These are phyloP conservation scores for Colletotrichum musae DNA, from an alignment of 2,329 filamentous ascomycete species.

Conservation along the genomic window DNA sequence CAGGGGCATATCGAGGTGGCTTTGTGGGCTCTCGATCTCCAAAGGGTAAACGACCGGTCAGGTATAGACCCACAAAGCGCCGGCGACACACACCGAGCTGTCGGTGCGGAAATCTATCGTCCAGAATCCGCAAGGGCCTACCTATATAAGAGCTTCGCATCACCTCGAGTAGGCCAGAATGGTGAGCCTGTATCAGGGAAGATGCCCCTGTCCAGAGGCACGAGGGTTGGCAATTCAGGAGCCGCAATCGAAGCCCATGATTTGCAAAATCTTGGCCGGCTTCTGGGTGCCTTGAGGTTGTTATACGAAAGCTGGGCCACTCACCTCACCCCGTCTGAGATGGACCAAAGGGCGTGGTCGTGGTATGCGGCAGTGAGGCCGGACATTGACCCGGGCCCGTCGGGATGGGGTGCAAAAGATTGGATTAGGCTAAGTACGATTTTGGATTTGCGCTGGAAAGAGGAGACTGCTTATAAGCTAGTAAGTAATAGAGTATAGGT, in stretches of 20 bases:
- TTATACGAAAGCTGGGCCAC: slow-evolving; percentile 81
- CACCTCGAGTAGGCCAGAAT: background rate
- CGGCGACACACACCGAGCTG: slow-evolving; percentile 48
- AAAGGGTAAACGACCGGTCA: slow-evolving; percentile 61
- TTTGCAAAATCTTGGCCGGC: slow-evolving; percentile 76
- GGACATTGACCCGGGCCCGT: slow-evolving; percentile 79
- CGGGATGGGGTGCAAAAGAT: slow-evolving; percentile 89
- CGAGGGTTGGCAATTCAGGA: slow-evolving; percentile 6
- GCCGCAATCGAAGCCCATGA: slow-evolving; percentile 69
- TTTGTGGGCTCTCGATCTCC: slow-evolving; percentile 72
- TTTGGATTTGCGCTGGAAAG: slow-evolving; percentile 67
- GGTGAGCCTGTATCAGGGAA: background rate
- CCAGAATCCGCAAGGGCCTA: slow-evolving; percentile 78
- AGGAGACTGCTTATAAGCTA: too few species aligned
- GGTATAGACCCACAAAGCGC: slow-evolving; percentile 44
- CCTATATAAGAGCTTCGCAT: slow-evolving; percentile 69
- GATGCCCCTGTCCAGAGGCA: slow-evolving; percentile 32
- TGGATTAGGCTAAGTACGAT: slow-evolving; percentile 77
- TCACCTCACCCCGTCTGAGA: slow-evolving; percentile 73
- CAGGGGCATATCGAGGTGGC: slow-evolving; percentile 60
- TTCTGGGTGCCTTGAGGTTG: slow-evolving; percentile 80
- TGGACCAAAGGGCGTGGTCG: slow-evolving; percentile 83
- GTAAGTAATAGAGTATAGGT: too few species aligned
- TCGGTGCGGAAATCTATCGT: slow-evolving; percentile 79
- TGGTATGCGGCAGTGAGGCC: slow-evolving; percentile 87